Base-by-base conservation (phyloP, 805 yeast genomes). In the Wickerhamomyces bovis region DNA sequence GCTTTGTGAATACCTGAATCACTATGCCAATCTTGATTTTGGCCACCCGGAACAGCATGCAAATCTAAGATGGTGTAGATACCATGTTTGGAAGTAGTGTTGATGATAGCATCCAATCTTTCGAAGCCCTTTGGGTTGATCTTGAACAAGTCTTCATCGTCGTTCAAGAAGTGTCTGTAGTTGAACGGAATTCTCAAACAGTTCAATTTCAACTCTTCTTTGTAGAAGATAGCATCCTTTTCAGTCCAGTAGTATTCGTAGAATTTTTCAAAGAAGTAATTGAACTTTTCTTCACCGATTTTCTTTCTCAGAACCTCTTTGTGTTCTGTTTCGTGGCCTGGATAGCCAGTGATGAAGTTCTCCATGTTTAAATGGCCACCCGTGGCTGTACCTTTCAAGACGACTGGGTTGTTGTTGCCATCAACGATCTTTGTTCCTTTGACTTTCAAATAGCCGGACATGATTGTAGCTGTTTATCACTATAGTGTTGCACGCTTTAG, bases 351-450 rank as follows among this genome's bases (percentile, higher is more conserved):
- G 53, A 75, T 75, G 69, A 75, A 75, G 58, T 75, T 75, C 58
- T 75, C 80, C 79, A 75, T 75, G 58, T 75, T 75, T 49, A 75
- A 67, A 48, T 71, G 76, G 41, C 78, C 78, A 41, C 79, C 79
- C 20, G 63, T 65, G 43, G 76, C 78, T 33, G 76, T 60, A n/a
- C 80, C 80, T 48, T 67, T 70, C 45, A 75, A 67, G 16, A 75
- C 69, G 7, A 75, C 66, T 13, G 68, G 64, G 6, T 50, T 45
- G 8, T 66, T 77, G 11, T 60, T 55, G 13, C 56, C 63, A 50
- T 73, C 75, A 38, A 74, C 76, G 49, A 76, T 75, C 50, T 76
- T 72, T 19, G 77, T 72, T 6, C 76, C 79, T 48, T 67, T 44
- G 25, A 69, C 74, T 59, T 60, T 67, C 44, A 75, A 66, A 50